Evolutionary conservation across 495 filamentous ascomycete species (phyloP), one percentile per base, ranked within the genome.

Genomic region (Aspergillus nanangensis): DNA sequence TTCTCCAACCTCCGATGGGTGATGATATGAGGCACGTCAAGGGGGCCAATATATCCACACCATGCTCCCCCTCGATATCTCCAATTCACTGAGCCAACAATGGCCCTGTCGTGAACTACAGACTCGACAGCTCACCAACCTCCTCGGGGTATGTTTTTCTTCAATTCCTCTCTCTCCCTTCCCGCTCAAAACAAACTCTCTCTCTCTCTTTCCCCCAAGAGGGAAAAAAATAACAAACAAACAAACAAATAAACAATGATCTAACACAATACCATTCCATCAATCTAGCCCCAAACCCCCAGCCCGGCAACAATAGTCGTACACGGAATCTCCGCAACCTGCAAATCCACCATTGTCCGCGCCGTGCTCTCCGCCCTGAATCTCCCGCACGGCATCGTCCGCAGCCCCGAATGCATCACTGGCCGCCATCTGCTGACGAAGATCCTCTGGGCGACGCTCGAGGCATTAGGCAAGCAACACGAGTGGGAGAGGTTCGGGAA

Each of bases 271-370:
- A n/a, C n/a, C n/a, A n/a, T n/a, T n/a, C n/a, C n/a, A n/a, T n/a
- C n/a, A n/a, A n/a, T n/a, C 25, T 46, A 77, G 74, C 65, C 66
- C 32, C 47, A 50, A 17, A 48, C 65, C 3, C 66, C 70, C 42
- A 75, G 66, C 36, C 75, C 77, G 5, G 48, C 76, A 3, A 85
- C 82, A 33, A 52, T 97, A 3, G 81, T 95, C 5, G 63, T 93
- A 36, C 80, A 97, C 55, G 93, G 93, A 15, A 80, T 89, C n/a
- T 82, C 89, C 50, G 83, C 90, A n/a, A 96, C 92, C 0, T 94
- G 93, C 50, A 97, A 96, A 67, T 87, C 78, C 20, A 76, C 79
- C 40, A 78, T 95, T 38, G 68, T 86, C 18, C 69, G 71, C 33
- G 70, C 75, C 8, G 70, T 93, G 14, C 78, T 96, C 2, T 57